Base-by-base conservation (phyloP, 768 basidiomycete species). In the Boletellus ananas region DNA sequence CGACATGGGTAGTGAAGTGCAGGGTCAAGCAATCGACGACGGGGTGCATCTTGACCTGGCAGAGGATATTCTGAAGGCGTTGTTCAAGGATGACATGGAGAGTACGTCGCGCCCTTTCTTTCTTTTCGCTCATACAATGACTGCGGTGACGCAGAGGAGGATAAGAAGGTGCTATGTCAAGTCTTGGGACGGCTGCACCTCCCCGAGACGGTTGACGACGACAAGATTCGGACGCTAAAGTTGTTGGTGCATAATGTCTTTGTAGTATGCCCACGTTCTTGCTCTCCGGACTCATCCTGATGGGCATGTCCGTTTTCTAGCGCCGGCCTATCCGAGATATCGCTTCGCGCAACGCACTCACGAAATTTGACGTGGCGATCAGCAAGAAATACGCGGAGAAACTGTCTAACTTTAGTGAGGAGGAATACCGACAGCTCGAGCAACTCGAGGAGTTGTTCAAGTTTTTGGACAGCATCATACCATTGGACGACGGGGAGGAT, bases 371-470 rank as follows among this genome's bases (percentile, higher is more conserved):
- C 29, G 64, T 74, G 0, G 52, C 72, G 4, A 72, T 96, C 37
- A 66, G 70, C 43, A 93, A 90, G 74, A 84, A 81, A 59, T 92
- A 84, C 54, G 79, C 81, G 34, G 75, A 79, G 47, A 82, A 86
- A 57, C 70, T 93, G 12, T 81, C 83, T 52, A 78, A 77, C 51
- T 85, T 90, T 64, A 81, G 76, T 51, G 86, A 89, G 59, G 84
- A 79, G 34, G 85, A 90, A 37, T 83, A 80, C 51, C 71, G 84
- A 51, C 73, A 84, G 47, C 72, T 90, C 3, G 79, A 83, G 45
- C 71, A 79, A 25, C 75, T 88, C 23, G 76, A 80, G 35, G 76
- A 79, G 0, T 59, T 87, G 23, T 90, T 90, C 60, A 74, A 78
- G 40, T 86, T 87, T 62, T 58, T 90, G 63, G 88, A 90, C 55